These are phyloP conservation scores for Botryotinia globosa DNA, from an alignment of 2,329 filamentous ascomycete species.

Conservation along the genomic window DNA sequence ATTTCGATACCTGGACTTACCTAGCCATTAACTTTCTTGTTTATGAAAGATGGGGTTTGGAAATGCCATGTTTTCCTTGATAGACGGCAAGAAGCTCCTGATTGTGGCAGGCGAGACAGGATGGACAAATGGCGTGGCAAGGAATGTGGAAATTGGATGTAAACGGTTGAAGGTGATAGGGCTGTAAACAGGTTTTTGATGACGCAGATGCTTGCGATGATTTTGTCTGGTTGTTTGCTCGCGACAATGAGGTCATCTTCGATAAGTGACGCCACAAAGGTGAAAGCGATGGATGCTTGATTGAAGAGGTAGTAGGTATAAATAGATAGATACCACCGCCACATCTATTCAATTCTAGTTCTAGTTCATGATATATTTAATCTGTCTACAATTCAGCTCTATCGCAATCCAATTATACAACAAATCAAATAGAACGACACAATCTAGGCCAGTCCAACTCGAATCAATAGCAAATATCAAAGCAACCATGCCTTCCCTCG, in stretches of 20 bases:
- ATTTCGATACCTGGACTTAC: neutral
- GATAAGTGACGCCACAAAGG: conserved; percentile 7
- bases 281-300: neutral
- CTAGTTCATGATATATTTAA: neutral
- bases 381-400: neutral
- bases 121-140: neutral
- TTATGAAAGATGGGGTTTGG: neutral
- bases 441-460: neutral
- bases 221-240: neutral
- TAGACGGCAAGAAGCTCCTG: neutral
- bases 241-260: conserved; percentile 4
- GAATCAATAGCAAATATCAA: conserved; percentile 7
- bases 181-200: conserved; percentile 15
- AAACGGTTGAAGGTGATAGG: neutral
- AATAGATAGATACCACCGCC: conserved; percentile 5
- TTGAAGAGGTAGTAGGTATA: neutral
- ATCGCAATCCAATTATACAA: neutral
- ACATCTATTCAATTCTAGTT: neutral
- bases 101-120: neutral
- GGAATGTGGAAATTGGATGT: neutral
- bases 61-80: neutral
- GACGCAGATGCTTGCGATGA: neutral
- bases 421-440: neutral
- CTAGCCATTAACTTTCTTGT: neutral
- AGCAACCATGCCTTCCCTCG: conserved; percentile 34